Evolutionary conservation across 2,329 filamentous ascomycete species (phyloP).

Genomic region (Aspergillus pseudoviridinutans): DNA sequence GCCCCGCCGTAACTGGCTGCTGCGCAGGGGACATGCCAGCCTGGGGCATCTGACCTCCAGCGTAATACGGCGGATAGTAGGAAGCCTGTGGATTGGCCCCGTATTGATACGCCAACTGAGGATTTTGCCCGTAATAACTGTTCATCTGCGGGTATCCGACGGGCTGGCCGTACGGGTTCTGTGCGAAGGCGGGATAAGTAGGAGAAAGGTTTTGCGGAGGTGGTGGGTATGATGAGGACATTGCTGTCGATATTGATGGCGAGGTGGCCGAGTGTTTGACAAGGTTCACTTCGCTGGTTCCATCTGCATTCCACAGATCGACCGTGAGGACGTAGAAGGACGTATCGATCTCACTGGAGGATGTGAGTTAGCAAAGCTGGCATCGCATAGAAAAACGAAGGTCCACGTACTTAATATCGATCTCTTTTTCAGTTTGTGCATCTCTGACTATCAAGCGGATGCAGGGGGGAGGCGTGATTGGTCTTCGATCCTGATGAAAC

Average conservation of each 20-base stretch:
- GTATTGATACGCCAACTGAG: slow-evolving; percentile 34
- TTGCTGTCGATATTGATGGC: slow-evolving; percentile 77
- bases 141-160: slow-evolving; percentile 34
- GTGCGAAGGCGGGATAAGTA: slow-evolving; percentile 35
- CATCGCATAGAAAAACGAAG: background rate
- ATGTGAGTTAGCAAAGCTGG: slow-evolving; percentile 11
- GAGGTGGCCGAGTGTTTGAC: slow-evolving; percentile 62
- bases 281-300: slow-evolving; percentile 61
- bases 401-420: slow-evolving; percentile 70
- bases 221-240: slow-evolving; percentile 68
- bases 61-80: slow-evolving; percentile 32
- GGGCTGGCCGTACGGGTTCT: slow-evolving; percentile 39
- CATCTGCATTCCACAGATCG: slow-evolving; percentile 63
- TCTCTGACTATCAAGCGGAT: slow-evolving; percentile 79
- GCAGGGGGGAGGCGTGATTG: slow-evolving; percentile 93
- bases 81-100: slow-evolving; percentile 22
- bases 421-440: slow-evolving; percentile 68
- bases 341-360: slow-evolving; percentile 62
- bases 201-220: slow-evolving; percentile 36
- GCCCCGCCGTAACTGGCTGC: slow-evolving; percentile 40
- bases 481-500: slow-evolving; percentile 70
- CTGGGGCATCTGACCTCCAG: slow-evolving; percentile 30
- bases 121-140: slow-evolving; percentile 33
- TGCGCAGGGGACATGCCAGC: slow-evolving; percentile 33
- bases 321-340: slow-evolving; percentile 66